Base-by-base conservation (phyloP, 345 rosid species). In the Brassica cretica region DNA sequence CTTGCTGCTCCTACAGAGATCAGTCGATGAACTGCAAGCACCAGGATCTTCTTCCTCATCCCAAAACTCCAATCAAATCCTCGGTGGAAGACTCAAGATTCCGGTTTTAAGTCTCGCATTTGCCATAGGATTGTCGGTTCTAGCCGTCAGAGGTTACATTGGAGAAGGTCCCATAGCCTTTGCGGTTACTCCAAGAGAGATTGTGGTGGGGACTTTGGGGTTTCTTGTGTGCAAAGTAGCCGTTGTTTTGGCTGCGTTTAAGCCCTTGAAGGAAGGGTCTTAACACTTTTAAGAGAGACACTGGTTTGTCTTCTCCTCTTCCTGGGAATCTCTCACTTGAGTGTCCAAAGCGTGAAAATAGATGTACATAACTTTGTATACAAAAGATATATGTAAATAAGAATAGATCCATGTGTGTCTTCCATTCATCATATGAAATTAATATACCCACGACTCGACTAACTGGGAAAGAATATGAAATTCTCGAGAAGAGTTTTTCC, bases 181-280 rank as follows among this genome's bases (percentile, higher is more conserved):
- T 66, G 71, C 33, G 25, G 75, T 92, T 35, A 83, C 89, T 33
- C 87, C 97, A 0, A 88, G 64, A 78, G 93, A 94, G 66, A 83
- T 94, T n/a, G 16, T 88, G 41, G 74, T 80, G 2, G 98, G 98
- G 30, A 87, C 86, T 92, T 62, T 84, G 62, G 98, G 97, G 49
- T 94, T 94, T 82, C 86, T 94, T 53, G 87, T 82, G 10, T 90
- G 98, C 80, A 94, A 92, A 87, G 92, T 86, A 1, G 94, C 97
- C 0, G 98, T 89, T 35, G 77, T 94, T 75, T 73, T 90, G 77
- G 95, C 98, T 14, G 90, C 97, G 25, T 85, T 94, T 30, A 94
- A 86, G 79, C 91, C 97, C 8, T 16, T 88, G 58, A 79, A 79
- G 64, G 78, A 73, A 51, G 60, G 49, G 29, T 61, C 82, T 68